A percentile compares a stretch with the other conserved stretches of the same genome.
phyloP scores from a whole-genome alignment of 2,329 filamentous ascomycete species.

The Cladosporium sp. region DNA sequence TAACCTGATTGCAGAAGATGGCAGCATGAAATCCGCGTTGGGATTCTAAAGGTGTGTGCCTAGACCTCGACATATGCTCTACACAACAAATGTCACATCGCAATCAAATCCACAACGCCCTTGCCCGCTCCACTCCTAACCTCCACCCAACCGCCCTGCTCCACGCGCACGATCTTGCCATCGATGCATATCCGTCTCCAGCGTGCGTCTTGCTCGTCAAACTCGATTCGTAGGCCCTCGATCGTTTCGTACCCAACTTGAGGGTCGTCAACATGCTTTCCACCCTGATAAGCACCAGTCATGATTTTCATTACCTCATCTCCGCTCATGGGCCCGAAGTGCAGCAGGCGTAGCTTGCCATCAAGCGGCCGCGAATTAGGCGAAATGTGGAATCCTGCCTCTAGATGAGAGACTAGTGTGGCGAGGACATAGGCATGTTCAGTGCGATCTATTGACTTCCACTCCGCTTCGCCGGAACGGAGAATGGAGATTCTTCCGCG shows the following conservation, averaged over 20 bases:
- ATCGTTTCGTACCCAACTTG: conserved; percentile 71
- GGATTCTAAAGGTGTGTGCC: too few species aligned
- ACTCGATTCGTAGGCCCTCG: conserved; percentile 65
- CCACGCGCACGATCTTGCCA: conserved; percentile 78
- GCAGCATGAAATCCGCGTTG: too few species aligned
- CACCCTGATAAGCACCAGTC: conserved; percentile 60
- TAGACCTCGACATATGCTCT: too few species aligned
- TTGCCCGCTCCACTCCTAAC: conserved; percentile 53
- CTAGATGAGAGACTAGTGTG: conserved; percentile 76
- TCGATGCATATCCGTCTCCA: conserved; percentile 93
- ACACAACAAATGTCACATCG: background rate
- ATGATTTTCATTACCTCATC: conserved; percentile 75
- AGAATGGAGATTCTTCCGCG: conserved; percentile 52
- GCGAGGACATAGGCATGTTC: conserved; percentile 75
- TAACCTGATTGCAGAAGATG: too few species aligned
- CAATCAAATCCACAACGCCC: conserved; percentile 42
- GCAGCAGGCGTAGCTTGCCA: conserved; percentile 68
- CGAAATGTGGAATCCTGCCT: conserved; percentile 79
- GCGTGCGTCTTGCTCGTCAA: conserved; percentile 64
- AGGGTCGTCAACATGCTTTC: conserved; percentile 55
- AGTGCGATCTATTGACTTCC: conserved; percentile 40
- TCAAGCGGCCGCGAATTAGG: conserved; percentile 70
- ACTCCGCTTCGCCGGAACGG: conserved; percentile 30
- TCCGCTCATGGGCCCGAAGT: conserved; percentile 68
- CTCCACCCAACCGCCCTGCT: conserved; percentile 68